Evolutionary conservation across 2,329 filamentous ascomycete genomes (phyloP), one percentile per base, ranked within the genome.

Genomic region (Penicillium sp.): DNA sequence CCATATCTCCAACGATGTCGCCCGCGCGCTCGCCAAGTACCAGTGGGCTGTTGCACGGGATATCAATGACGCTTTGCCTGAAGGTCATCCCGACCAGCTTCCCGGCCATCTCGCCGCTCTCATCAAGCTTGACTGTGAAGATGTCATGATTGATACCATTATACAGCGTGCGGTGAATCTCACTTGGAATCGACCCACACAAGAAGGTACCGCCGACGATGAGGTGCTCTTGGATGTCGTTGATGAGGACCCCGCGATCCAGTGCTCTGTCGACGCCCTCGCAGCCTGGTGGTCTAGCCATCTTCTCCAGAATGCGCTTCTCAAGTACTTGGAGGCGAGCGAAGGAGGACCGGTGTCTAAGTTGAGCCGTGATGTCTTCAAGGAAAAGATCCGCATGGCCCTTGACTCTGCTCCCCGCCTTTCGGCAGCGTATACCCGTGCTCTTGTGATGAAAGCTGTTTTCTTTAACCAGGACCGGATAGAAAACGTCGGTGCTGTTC

Each of bases 231-330:
- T 94, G 75, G 86, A 94, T 59, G 76, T 79, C 4, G 87, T 95
- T 1, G 86, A 93, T 3, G 86, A 93, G 43, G 91, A 96, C 57
- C 80, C 81, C 36, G 84, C 88, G 2, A 86, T 96, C 45, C 81
- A 86, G 36, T 93, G 87, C 13, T 87, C 90, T 0, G 78, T 96
- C 50, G 91, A 96, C 64, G 89, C 88, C 9, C 80, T 96, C 36
- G 87, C 90, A 5, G 87, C 90, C 2, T 96, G 90, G 90, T 93
- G 83, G 72, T 94, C 90, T 0, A 87, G 81, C 48, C 75, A 84
- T 39, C 74, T 80, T 9, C 69, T 95, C 25, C 86, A 89, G 54
- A 76, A 78, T 41, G 81, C 80, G 2, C 75, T 96, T 18, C 72
- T 81, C 9, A 72, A 73, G 11, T 82, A 78, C 23, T 73, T 94